Percentiles rank a stretch among this genome's conserved stretches.
Evolutionary conservation across 2,329 filamentous ascomycete genomes (phyloP).

Genomic region (Pseudocercospora ulei): DNA sequence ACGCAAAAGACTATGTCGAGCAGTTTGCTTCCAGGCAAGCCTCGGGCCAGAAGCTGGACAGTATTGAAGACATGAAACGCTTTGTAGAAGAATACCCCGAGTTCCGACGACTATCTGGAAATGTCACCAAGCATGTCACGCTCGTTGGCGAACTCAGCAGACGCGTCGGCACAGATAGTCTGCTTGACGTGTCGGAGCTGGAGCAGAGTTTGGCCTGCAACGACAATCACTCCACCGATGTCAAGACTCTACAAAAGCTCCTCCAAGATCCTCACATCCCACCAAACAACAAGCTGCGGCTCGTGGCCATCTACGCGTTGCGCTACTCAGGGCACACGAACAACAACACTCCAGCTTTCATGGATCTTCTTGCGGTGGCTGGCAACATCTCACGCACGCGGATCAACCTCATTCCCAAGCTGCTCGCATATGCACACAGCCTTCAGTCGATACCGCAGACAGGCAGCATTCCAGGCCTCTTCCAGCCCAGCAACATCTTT

Average conservation of each 20-base stretch:
- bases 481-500: constrained; percentile 85
- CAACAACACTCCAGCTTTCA: constrained; percentile 71
- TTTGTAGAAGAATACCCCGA: constrained; percentile 99
- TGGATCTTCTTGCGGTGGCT: constrained; percentile 75
- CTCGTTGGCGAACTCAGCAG: constrained; percentile 87
- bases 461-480: constrained; percentile 75
- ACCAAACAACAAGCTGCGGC: constrained; percentile 70
- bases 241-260: constrained; percentile 84
- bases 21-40: constrained; percentile 98
- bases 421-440: constrained; percentile 77
- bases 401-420: constrained; percentile 68
- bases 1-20: constrained; percentile 97
- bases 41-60: constrained; percentile 89
- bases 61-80: constrained; percentile 96
- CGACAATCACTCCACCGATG: constrained; percentile 80
- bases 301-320: constrained; percentile 89
- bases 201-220: constrained; percentile 96
- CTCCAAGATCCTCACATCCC: constrained; percentile 72
- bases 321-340: constrained; percentile 81
- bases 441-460: constrained; percentile 59
- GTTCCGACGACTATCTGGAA: constrained; percentile 91
- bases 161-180: constrained; percentile 69
- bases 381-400: constrained; percentile 68
- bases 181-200: constrained; percentile 93
- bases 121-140: constrained; percentile 97